These are phyloP conservation scores for Alternaria brassicicola DNA, from an alignment of 2,329 filamentous ascomycete species.

Conservation along the genomic window DNA sequence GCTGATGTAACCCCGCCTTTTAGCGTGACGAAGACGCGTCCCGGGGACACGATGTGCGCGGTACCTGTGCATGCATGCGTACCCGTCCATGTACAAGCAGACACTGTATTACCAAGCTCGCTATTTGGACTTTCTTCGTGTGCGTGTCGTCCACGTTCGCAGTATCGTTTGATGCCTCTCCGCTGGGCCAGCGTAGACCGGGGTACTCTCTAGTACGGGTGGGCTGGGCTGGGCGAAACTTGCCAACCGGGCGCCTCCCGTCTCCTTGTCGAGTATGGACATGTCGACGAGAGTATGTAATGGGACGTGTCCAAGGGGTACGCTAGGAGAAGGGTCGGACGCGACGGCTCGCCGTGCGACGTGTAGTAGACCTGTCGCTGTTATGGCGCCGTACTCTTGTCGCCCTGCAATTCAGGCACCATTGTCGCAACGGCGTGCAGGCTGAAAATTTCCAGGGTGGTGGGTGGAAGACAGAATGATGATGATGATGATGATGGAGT, in stretches of 20 bases:
- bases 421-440: not conserved
- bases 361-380: constrained; percentile 6
- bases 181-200: not conserved
- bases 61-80: not conserved
- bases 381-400: not conserved
- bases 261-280: not conserved
- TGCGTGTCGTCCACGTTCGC: not conserved
- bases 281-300: not conserved
- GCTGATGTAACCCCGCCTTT: constrained; percentile 24
- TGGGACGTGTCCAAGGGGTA: not conserved
- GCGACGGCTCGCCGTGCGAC: constrained; percentile 9
- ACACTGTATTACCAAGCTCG: too few species aligned
- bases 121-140: not conserved
- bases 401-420: constrained; percentile 1
- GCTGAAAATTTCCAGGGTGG: not conserved
- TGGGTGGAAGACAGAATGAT: not conserved
- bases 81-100: not conserved
- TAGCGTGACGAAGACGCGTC: constrained; percentile 23
- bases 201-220: not conserved
- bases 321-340: constrained; percentile 6
- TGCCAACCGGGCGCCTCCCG: not conserved
- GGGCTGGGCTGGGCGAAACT: not conserved
- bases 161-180: not conserved
- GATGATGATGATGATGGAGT: not conserved
- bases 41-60: not conserved